phyloP scores from a whole-genome alignment of 129 eudicot species.

The Gnaphalium uliginosum region DNA sequence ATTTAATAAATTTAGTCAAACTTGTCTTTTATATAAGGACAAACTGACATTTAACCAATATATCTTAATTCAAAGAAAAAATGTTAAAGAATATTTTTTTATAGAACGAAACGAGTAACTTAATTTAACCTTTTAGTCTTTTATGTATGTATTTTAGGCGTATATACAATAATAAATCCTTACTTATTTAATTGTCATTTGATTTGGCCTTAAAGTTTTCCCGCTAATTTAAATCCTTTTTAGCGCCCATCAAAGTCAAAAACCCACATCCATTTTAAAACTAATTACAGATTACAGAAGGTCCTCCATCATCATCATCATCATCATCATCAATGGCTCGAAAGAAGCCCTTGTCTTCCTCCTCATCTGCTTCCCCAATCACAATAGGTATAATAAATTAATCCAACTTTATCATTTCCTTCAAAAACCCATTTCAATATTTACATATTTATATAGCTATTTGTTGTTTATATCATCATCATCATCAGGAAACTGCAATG shows the following conservation, averaged over 20 bases:
- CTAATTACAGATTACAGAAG: neutral
- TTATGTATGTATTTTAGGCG: too few relatives aligned
- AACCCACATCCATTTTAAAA: neutral
- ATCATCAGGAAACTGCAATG: constrained; percentile 72
- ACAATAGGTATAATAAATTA: constrained; percentile 43
- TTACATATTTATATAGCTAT: neutral
- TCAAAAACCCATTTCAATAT: constrained; percentile 12
- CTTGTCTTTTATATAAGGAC: too few relatives aligned
- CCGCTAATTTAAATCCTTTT: neutral
- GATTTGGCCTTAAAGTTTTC: neutral
- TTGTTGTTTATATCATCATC: neutral
- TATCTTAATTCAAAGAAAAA: too few relatives aligned
- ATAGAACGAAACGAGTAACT: too few relatives aligned
- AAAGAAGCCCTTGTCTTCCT: constrained; percentile 36
- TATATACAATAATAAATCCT: too few relatives aligned
- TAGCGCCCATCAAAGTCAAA: too few relatives aligned
- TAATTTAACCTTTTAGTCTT: too few relatives aligned
- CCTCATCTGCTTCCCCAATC: constrained; percentile 42
- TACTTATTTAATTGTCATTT: too few relatives aligned
- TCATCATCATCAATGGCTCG: constrained; percentile 40
- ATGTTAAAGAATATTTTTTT: too few relatives aligned
- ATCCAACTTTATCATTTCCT: constrained; percentile 3
- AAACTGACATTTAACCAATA: too few relatives aligned
- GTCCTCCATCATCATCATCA: too few relatives aligned
- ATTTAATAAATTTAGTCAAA: too few relatives aligned